Conservation (phyloP, 2,329 filamentous ascomycete genomes). For the Lachnellula cervina region DNA sequence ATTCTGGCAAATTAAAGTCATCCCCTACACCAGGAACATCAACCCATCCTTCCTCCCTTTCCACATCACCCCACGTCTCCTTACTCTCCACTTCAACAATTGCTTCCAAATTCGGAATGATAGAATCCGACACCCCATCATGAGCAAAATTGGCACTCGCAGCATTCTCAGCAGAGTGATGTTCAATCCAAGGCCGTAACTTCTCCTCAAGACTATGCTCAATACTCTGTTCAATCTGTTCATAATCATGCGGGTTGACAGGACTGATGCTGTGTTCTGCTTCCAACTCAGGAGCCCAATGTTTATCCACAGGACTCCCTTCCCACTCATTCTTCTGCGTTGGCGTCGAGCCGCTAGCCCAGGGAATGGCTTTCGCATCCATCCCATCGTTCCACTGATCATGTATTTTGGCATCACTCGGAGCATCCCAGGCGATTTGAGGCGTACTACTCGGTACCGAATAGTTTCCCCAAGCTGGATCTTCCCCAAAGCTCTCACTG, state of each 20-base stretch:
- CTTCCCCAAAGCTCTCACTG: neutral
- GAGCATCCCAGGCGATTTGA: slow-evolving; percentile 8
- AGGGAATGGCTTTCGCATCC: slow-evolving; percentile 3
- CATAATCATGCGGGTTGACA: neutral
- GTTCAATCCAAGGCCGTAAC: slow-evolving; percentile 13
- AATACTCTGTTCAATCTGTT: neutral
- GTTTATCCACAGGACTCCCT: neutral
- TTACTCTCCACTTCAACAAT: neutral
- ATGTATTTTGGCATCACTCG: slow-evolving; percentile 3
- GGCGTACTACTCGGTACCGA: slow-evolving; percentile 12
- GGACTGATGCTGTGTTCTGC: neutral
- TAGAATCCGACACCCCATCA: neutral
- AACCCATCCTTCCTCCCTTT: neutral
- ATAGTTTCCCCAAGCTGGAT: slow-evolving; percentile 14
- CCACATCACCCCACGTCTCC: neutral
- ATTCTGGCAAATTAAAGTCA: slow-evolving; percentile 15
- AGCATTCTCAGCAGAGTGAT: neutral
- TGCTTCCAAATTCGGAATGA: neutral
- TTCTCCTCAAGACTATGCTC: slow-evolving; percentile 16
- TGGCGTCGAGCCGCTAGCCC: slow-evolving; percentile 1
- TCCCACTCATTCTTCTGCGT: neutral
- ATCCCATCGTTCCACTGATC: slow-evolving; percentile 9
- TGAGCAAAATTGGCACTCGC: neutral
- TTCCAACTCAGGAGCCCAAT: neutral
- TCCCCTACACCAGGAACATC: slow-evolving; percentile 1